phyloP scores from a whole-genome alignment of 208 protist species.

The Porcisia deanei region DNA sequence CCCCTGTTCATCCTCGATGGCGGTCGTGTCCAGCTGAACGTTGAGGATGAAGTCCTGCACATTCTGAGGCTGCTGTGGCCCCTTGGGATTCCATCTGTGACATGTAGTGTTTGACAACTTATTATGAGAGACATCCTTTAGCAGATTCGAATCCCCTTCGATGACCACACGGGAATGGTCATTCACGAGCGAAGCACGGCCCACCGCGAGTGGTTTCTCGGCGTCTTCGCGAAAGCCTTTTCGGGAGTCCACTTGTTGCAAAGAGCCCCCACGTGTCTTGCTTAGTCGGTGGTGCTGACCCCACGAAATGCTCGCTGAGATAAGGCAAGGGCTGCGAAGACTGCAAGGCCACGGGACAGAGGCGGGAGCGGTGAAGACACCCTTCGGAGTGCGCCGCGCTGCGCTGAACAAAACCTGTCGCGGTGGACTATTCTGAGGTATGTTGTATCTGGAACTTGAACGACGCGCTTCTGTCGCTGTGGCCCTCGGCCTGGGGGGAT shows the following conservation, averaged over 20 bases:
- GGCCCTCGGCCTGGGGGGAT: not conserved
- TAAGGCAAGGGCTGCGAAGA: slow-evolving; percentile 16
- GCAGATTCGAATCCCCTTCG: not conserved
- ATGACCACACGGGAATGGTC: not conserved
- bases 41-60: not conserved
- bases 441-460: not conserved
- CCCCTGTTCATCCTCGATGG: slow-evolving; percentile 11
- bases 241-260: not conserved
- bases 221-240: not conserved
- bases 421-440: not conserved
- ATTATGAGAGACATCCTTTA: slow-evolving; percentile 2
- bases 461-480: not conserved
- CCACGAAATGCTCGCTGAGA: not conserved
- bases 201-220: not conserved
- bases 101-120: slow-evolving; percentile 11
- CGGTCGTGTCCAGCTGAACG: not conserved
- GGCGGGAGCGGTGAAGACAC: not conserved
- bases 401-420: slow-evolving; percentile 10
- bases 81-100: not conserved
- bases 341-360: slow-evolving; percentile 25
- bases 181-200: not conserved
- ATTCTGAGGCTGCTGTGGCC: slow-evolving; percentile 4
- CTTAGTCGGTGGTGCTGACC: not conserved
- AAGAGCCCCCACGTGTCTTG: not conserved
- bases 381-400: not conserved